phyloP scores from a whole-genome alignment of 257 asterid species.

The Solanum piurae region DNA sequence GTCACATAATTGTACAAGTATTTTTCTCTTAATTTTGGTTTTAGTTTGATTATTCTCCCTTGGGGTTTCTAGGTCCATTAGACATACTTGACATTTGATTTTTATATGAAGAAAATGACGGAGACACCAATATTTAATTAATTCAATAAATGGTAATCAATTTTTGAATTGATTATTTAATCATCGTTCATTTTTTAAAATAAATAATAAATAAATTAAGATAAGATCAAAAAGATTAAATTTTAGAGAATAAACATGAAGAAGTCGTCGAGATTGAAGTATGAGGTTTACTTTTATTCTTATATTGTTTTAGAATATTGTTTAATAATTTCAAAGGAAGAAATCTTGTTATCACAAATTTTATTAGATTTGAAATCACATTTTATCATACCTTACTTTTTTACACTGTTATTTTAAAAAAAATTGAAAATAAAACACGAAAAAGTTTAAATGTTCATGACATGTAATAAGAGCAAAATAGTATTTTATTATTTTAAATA shows the following conservation, averaged over 20 bases:
- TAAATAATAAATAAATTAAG: no score
- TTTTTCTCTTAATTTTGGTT: neutral
- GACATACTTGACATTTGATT: neutral
- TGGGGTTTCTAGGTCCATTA: neutral
- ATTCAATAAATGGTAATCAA: neutral
- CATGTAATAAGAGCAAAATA: neutral
- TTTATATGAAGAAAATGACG: neutral
- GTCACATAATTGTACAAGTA: neutral
- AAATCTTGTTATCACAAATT: neutral
- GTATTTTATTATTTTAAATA: neutral
- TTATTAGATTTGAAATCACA: neutral
- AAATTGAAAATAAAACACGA: neutral
- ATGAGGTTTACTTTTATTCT: neutral
- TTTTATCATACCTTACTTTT: neutral
- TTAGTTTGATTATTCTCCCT: neutral
- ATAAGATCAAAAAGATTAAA: neutral
- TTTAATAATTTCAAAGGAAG: neutral
- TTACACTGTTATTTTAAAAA: neutral
- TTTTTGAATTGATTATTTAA: neutral
- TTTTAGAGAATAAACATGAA: neutral
- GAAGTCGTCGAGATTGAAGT: neutral
- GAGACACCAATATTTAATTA: neutral
- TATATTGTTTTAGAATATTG: neutral
- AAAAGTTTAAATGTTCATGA: neutral
- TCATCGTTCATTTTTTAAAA: neutral